These are phyloP conservation scores for Luffa acutangula DNA, from an alignment of 306 rosid species.

Conservation along the genomic window DNA sequence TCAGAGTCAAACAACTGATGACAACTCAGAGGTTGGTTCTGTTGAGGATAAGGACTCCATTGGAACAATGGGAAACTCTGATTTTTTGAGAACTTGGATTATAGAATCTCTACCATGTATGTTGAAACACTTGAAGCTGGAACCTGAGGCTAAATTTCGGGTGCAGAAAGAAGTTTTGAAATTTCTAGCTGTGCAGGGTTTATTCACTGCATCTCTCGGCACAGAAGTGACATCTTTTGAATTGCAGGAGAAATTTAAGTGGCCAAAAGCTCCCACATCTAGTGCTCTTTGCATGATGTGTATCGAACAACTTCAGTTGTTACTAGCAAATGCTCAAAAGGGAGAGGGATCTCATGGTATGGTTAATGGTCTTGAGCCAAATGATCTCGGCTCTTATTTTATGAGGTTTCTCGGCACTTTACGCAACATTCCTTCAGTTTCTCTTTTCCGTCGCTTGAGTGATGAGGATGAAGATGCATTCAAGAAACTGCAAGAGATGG, in stretches of 20 bases:
- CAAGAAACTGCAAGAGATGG: constrained; percentile 58
- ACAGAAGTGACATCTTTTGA: constrained; percentile 89
- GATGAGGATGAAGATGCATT: constrained; percentile 56
- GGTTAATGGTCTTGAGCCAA: constrained; percentile 40
- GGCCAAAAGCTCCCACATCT: constrained; percentile 86
- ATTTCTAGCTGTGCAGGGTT: constrained; percentile 88
- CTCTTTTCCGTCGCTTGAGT: constrained; percentile 60
- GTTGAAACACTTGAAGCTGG: constrained; percentile 63
- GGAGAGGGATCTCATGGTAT: constrained; percentile 46
- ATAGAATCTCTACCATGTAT: constrained; percentile 75
- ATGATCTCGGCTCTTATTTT: constrained; percentile 77
- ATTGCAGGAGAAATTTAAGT: constrained; percentile 73
- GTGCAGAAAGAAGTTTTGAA: constrained; percentile 76
- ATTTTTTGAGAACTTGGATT: constrained; percentile 78
- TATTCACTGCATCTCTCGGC: constrained; percentile 89
- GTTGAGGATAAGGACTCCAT: constrained; percentile 67
- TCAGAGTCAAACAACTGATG: constrained; percentile 97
- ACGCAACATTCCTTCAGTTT: constrained; percentile 78
- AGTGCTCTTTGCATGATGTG: constrained; percentile 80
- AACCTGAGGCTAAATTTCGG: constrained; percentile 47
- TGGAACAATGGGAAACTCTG: constrained; percentile 53
- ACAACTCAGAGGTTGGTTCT: constrained; percentile 84
- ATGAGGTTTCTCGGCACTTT: constrained; percentile 79
- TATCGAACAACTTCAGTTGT: constrained; percentile 77
- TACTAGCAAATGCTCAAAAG: constrained; percentile 73